Evolutionary conservation across 2,329 filamentous ascomycete genomes (phyloP).

Genomic region (Byssothecium circinans): DNA sequence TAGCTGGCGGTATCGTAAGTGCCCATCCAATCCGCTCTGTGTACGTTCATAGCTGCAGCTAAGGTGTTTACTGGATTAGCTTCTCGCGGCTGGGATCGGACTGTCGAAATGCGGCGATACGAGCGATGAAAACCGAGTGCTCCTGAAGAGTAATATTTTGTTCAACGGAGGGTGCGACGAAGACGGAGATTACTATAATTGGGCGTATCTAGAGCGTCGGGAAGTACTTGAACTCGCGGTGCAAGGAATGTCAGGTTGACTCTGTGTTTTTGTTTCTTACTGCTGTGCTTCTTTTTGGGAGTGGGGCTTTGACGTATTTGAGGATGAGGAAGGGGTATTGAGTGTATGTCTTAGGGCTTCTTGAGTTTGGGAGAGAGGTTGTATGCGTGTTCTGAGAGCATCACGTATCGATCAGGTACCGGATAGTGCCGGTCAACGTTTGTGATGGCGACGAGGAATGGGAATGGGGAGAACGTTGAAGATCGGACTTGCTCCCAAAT

Average conservation of each 20-base stretch:
- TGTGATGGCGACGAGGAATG: too few relatives aligned
- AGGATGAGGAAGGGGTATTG: constrained; percentile 3
- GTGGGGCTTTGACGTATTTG: constrained; percentile 8
- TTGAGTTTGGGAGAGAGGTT: too few relatives aligned
- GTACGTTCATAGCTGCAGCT: too few relatives aligned
- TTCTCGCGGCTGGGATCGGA: constrained; percentile 14
- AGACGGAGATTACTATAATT: neutral
- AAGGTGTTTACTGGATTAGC: too few relatives aligned
- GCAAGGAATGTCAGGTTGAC: constrained; percentile 16
- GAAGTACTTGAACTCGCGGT: constrained; percentile 13
- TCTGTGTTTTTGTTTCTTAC: constrained; percentile 23
- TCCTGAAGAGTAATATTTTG: constrained; percentile 12
- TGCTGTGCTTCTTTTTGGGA: constrained; percentile 8
- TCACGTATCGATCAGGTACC: too few relatives aligned
- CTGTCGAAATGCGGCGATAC: constrained; percentile 8
- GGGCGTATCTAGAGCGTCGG: neutral
- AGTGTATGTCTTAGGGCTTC: too few relatives aligned
- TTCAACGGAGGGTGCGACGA: constrained; percentile 17
- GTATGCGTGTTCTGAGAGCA: too few relatives aligned
- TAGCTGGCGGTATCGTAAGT: constrained; percentile 26
- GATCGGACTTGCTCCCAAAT: too few relatives aligned
- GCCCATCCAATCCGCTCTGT: too few relatives aligned
- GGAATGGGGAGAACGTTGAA: too few relatives aligned
- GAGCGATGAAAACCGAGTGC: neutral
- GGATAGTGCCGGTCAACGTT: too few relatives aligned